phyloP scores from a whole-genome alignment of 257 asterid species.

The Eustoma russellianum region DNA sequence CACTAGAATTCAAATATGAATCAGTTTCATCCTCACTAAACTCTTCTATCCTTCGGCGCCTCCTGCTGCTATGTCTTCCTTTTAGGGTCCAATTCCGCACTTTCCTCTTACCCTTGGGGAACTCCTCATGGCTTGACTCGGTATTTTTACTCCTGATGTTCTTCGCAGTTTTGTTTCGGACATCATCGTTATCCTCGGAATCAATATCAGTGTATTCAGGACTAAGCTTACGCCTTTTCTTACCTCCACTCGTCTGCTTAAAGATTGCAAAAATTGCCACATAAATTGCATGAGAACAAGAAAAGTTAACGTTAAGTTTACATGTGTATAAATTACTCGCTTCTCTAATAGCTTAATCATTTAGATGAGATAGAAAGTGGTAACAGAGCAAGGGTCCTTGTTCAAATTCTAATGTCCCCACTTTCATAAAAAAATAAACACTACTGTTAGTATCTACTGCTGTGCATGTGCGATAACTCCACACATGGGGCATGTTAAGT shows the following conservation, averaged over 20 bases:
- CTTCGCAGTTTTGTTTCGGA: slow-evolving; percentile 24
- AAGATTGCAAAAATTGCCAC: background rate
- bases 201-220: slow-evolving; percentile 46
- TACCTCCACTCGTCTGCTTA: slow-evolving; percentile 60
- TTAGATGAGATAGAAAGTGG: background rate
- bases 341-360: background rate
- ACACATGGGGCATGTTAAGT: no score
- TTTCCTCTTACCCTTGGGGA: slow-evolving; percentile 81
- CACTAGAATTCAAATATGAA: slow-evolving; percentile 53
- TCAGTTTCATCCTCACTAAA: slow-evolving; percentile 68
- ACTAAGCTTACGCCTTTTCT: slow-evolving; percentile 71
- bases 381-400: no score
- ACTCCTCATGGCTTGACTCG: slow-evolving; percentile 69
- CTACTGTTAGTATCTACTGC: no score
- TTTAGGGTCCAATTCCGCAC: slow-evolving; percentile 66
- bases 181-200: slow-evolving; percentile 64
- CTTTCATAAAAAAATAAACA: no score
- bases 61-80: slow-evolving; percentile 52
- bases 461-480: no score
- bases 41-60: slow-evolving; percentile 57
- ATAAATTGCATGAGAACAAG: no score
- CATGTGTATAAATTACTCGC: no score
- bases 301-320: no score
- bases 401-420: no score
- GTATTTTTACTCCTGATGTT: slow-evolving; percentile 42